Conservation (phyloP, 139 green algal genomes). For the Picochlorum sp. region DNA sequence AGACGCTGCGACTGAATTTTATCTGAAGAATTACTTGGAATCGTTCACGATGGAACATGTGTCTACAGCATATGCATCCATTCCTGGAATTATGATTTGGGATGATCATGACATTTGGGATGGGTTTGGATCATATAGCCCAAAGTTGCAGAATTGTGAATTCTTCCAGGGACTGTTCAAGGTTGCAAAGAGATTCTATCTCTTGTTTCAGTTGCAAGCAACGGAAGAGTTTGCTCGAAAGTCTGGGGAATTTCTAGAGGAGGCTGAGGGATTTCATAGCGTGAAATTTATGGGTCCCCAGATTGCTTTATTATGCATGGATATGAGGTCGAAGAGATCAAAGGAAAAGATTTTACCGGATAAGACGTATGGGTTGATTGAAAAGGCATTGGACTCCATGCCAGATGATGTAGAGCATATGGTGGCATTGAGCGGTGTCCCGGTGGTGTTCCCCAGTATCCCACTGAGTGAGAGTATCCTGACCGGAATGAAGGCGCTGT, state of each 20-base stretch:
- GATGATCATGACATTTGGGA: conserved; percentile 70
- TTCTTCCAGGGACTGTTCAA: conserved; percentile 53
- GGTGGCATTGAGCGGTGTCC: conserved; percentile 27
- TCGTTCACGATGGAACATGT: conserved; percentile 19
- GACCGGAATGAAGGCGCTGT: conserved; percentile 6
- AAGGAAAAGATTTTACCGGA: conserved; percentile 29
- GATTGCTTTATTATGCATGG: conserved; percentile 31
- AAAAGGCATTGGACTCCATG: neutral
- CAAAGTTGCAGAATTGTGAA: conserved; percentile 35
- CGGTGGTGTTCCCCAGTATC: conserved; percentile 30
- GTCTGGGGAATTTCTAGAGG: conserved; percentile 10
- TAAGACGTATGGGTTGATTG: conserved; percentile 9
- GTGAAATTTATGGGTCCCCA: conserved; percentile 27
- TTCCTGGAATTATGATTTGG: conserved; percentile 37
- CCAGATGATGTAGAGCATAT: conserved; percentile 23
- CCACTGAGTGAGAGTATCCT: conserved; percentile 14
- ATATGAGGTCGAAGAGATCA: conserved; percentile 34
- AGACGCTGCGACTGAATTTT: conserved; percentile 13
- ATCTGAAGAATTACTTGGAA: conserved; percentile 35
- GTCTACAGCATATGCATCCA: conserved; percentile 21
- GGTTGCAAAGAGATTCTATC: conserved; percentile 33
- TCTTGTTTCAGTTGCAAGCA: conserved; percentile 63
- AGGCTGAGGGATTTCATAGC: conserved; percentile 21
- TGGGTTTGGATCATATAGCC: conserved; percentile 52
- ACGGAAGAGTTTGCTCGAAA: conserved; percentile 20